A percentile compares a stretch with the other conserved stretches of the same genome.
These are phyloP conservation scores for Xylariaceae sp. DNA, from an alignment of 2,329 filamentous ascomycete genomes.

Conservation along the genomic window DNA sequence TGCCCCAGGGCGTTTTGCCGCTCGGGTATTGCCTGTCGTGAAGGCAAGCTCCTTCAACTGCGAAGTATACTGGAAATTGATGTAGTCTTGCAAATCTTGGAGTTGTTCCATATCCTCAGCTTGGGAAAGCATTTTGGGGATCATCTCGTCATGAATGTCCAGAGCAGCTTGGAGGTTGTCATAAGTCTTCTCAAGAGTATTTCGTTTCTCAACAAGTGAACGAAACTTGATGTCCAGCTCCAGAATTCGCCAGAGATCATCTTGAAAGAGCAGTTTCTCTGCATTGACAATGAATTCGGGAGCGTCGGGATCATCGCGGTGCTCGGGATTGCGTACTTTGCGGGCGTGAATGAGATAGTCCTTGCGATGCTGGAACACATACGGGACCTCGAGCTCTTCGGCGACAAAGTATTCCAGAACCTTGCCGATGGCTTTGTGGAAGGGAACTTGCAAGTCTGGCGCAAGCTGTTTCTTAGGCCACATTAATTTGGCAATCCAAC, in stretches of 20 bases:
- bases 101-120: constrained; percentile 90
- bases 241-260: constrained; percentile 91
- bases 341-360: constrained; percentile 93
- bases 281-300: constrained; percentile 72
- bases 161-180: constrained; percentile 63
- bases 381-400: constrained; percentile 92
- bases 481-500: constrained; percentile 88
- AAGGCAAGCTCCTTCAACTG: constrained; percentile 77
- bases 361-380: constrained; percentile 96
- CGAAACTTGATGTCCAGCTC: constrained; percentile 95
- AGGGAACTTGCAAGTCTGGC: constrained; percentile 70
- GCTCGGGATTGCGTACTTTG: constrained; percentile 58
- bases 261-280: constrained; percentile 86
- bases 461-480: constrained; percentile 80
- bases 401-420: constrained; percentile 93
- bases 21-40: constrained; percentile 58
- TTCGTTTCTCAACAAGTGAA: constrained; percentile 87
- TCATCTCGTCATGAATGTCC: constrained; percentile 65
- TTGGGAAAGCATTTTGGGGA: constrained; percentile 76
- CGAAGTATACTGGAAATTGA: constrained; percentile 87
- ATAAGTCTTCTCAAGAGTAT: constrained; percentile 74
- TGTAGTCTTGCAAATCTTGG: constrained; percentile 92
- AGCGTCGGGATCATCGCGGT: constrained; percentile 64
- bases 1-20: constrained; percentile 76
- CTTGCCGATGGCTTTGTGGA: constrained; percentile 83